phyloP scores from a whole-genome alignment of 129 eudicot genomes.

The Artemisia argyi region DNA sequence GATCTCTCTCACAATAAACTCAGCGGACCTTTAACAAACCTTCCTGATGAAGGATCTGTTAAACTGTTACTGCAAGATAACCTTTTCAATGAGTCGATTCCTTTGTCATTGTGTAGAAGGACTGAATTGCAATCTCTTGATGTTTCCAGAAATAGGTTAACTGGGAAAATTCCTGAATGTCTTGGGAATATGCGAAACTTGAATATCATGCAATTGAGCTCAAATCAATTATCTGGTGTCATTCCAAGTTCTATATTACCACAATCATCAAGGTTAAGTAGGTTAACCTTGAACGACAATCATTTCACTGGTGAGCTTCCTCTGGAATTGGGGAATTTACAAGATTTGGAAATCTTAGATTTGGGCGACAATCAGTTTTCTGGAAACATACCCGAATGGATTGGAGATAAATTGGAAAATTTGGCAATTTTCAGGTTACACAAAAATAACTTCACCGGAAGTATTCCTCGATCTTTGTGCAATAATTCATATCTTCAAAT shows the following conservation, averaged over 20 bases:
- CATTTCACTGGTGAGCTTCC: background rate
- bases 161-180: background rate
- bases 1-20: slow-evolving; percentile 19
- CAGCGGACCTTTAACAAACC: background rate
- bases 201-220: background rate
- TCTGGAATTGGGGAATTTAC: background rate
- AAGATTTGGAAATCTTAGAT: background rate
- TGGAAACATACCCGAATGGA: background rate
- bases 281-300: background rate
- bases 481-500: slow-evolving; percentile 11
- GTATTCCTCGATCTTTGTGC: background rate
- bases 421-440: background rate
- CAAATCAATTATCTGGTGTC: background rate
- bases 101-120: background rate
- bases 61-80: slow-evolving; percentile 14
- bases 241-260: background rate
- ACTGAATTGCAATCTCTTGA: background rate
- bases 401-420: background rate
- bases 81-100: slow-evolving; percentile 10
- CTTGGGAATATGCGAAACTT: background rate
- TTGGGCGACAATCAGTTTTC: background rate
- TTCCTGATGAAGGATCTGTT: background rate
- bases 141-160: slow-evolving; percentile 4
- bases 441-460: background rate
- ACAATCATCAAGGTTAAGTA: background rate